Base-by-base conservation (phyloP, 345 rosid species). In the Noccaea bulbosa region DNA sequence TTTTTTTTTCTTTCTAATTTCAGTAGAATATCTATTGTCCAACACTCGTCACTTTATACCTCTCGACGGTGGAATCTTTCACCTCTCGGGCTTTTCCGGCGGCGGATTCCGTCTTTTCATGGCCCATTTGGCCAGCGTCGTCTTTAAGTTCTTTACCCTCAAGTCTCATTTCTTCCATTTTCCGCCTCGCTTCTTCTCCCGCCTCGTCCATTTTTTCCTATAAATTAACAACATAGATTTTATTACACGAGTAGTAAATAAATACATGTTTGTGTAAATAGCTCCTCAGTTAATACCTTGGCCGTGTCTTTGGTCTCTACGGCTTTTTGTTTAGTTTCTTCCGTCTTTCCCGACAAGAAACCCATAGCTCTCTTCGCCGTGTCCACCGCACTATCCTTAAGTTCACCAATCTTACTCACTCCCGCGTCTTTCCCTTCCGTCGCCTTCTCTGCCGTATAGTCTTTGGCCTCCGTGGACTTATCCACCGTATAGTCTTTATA, bases 281-380 rank as follows among this genome's bases (percentile, higher is more conserved):
- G n/a, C 4, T 5, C 7, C 4, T 8, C 11, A 8, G 20, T 7
- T 49, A 22, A 14, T 4, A 82, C 90, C 83, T 78, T 65, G 43
- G 87, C 72, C 2, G 80, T 69, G 33, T 83, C 86, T 44, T 48
- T 72, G 12, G 89, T 83, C 47, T 81, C 95, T 0, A 56, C 51
- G 0, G 86, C 76, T 74, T 81, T 82, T 49, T 84, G 77, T 60
- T 83, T 85, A 1, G 76, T 73, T 78, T 86, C 92, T 45, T 85
- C 91, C 32, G 81, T 81, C 75, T 83, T 88, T 10, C 83, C 84
- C 0, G 89, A 75, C 57, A 91, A 75, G 58, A 75, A 66, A 11
- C 66, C 89, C 87, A 80, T 69, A 3, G 91, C 88, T 60, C 79
- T 81, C 67, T 80, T 80, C 0, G 91, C 91, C 1, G 91, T 83